Evolutionary conservation across 2,329 filamentous ascomycete genomes (phyloP).

Genomic region (Verticillium longisporum): DNA sequence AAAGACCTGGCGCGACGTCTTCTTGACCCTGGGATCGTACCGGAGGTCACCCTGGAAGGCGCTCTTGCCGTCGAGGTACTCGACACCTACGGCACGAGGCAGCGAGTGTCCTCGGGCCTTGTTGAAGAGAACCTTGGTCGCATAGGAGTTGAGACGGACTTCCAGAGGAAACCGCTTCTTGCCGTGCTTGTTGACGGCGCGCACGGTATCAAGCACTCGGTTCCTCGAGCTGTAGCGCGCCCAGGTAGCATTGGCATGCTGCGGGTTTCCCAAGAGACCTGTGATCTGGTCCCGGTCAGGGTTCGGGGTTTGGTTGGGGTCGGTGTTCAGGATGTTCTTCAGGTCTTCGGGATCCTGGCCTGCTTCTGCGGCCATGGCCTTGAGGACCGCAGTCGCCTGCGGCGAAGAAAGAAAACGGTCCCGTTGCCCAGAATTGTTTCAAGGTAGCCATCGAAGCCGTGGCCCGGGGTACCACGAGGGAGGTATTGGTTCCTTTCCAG

Average conservation of each 20-base stretch:
- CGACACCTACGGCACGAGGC: conserved; percentile 22
- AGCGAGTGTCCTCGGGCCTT: conserved; percentile 8
- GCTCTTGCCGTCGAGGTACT: conserved; percentile 25
- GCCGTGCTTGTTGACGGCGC: conserved; percentile 5
- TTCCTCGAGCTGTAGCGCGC: conserved; percentile 18
- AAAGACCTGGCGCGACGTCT: conserved; percentile 14
- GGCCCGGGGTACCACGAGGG: conserved; percentile 26
- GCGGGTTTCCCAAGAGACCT: conserved; percentile 17
- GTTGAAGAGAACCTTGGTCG: conserved; percentile 23
- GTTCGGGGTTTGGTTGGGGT: conserved; percentile 8
- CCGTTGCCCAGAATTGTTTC: conserved; percentile 2
- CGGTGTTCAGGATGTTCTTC: not conserved
- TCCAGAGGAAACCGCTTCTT: conserved; percentile 16
- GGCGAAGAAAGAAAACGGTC: conserved; percentile 2
- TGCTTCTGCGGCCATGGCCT: conserved; percentile 13
- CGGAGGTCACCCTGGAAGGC: conserved; percentile 29
- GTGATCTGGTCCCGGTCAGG: conserved; percentile 17
- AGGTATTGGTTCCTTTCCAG: conserved; percentile 36
- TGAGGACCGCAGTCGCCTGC: conserved; percentile 8
- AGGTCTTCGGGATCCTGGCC: conserved; percentile 1
- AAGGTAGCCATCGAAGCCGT: conserved; percentile 35
- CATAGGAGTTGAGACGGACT: conserved; percentile 18
- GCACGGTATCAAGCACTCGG: conserved; percentile 11
- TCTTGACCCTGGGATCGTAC: conserved; percentile 7
- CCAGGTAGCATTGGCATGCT: conserved; percentile 18